Percentiles rank a stretch among this genome's conserved stretches.
Evolutionary conservation across 495 filamentous ascomycete species (phyloP).

Genomic region (Halenospora varia): DNA sequence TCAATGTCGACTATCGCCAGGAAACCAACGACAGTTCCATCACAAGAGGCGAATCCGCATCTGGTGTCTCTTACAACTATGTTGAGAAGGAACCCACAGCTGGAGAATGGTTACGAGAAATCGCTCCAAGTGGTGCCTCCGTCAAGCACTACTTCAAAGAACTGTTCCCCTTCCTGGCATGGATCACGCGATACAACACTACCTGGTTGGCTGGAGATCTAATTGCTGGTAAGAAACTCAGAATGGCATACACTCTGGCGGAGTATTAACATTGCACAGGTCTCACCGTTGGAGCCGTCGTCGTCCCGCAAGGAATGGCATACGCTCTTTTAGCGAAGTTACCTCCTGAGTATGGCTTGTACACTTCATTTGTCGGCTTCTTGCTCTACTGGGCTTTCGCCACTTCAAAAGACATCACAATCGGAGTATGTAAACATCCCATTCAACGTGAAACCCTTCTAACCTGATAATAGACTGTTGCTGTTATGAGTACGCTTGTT

Average conservation of each 20-base stretch:
- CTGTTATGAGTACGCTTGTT: background rate
- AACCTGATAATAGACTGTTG: too few relatives aligned
- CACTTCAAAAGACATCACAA: constrained; percentile 96
- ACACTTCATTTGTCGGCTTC: constrained; percentile 95
- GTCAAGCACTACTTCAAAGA: background rate
- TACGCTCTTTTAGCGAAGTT: constrained; percentile 62
- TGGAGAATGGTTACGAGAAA: background rate
- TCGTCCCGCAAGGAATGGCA: constrained; percentile 65
- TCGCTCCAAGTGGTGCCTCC: background rate
- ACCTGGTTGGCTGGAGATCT: background rate
- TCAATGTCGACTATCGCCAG: too few relatives aligned
- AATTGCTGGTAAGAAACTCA: background rate
- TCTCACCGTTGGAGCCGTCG: constrained; percentile 88
- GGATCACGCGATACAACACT: background rate
- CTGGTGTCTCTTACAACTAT: too few relatives aligned
- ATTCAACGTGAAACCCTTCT: background rate
- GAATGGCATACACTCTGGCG: too few relatives aligned
- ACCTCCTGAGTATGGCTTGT: constrained; percentile 75
- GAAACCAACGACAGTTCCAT: too few relatives aligned
- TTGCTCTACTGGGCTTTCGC: constrained; percentile 95
- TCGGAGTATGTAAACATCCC: constrained; percentile 61
- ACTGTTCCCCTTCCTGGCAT: background rate
- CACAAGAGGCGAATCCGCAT: too few relatives aligned
- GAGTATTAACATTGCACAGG: constrained; percentile 43
- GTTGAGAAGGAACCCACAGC: background rate